phyloP scores from a whole-genome alignment of 1,284 basidiomycete genomes.

The Microbotryomycetes sp. region DNA sequence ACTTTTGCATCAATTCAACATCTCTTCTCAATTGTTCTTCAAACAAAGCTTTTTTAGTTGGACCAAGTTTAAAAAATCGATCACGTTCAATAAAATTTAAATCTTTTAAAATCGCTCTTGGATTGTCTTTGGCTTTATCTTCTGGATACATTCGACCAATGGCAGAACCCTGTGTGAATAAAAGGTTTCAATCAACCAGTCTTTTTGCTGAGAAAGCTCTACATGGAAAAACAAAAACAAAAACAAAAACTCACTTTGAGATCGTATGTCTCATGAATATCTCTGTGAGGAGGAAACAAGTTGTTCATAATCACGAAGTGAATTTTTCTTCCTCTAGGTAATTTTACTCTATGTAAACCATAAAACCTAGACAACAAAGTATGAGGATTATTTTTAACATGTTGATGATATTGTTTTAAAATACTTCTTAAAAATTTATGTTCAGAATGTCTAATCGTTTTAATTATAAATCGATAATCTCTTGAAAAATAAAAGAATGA shows the following conservation, averaged over 20 bases:
- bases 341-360: slow-evolving; percentile 92
- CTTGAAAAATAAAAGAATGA: slow-evolving; percentile 99
- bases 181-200: too few species aligned
- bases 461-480: slow-evolving; percentile 99
- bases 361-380: slow-evolving; percentile 92
- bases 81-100: slow-evolving; percentile 87
- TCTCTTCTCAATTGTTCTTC: slow-evolving; percentile 85
- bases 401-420: slow-evolving; percentile 76
- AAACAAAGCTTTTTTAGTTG: slow-evolving; percentile 84
- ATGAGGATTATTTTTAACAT: slow-evolving; percentile 86
- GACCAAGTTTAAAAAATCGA: slow-evolving; percentile 77
- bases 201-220: too few species aligned
- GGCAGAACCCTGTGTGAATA: slow-evolving; percentile 58
- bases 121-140: slow-evolving; percentile 70
- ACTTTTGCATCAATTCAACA: slow-evolving; percentile 69
- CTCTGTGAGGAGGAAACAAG: slow-evolving; percentile 92
- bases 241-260: slow-evolving; percentile 54
- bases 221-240: background rate
- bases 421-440: slow-evolving; percentile 88
- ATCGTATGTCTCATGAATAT: slow-evolving; percentile 97
- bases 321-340: slow-evolving; percentile 87
- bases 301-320: slow-evolving; percentile 99
- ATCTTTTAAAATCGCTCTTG: slow-evolving; percentile 87
- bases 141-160: slow-evolving; percentile 84
- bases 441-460: slow-evolving; percentile 90